phyloP scores from a whole-genome alignment of 371 early-diverging fungal species.

The Smittium mucronatum region DNA sequence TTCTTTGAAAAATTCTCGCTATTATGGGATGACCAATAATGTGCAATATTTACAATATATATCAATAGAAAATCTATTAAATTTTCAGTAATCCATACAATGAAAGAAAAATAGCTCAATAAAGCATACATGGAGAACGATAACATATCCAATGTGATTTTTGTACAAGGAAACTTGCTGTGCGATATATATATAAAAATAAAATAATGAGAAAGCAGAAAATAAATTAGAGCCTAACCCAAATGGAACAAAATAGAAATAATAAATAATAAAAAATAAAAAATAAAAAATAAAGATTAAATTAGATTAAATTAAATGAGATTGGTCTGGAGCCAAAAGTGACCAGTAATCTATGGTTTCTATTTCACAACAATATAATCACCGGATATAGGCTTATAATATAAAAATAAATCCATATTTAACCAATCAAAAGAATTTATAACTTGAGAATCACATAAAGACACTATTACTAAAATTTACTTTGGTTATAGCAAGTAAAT shows the following conservation, averaged over 20 bases:
- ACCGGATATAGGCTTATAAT: not conserved
- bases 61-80: not conserved
- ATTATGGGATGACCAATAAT: not conserved
- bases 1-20: not conserved
- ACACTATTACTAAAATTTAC: not conserved
- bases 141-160: not conserved
- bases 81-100: not conserved
- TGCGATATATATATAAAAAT: not conserved
- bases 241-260: not conserved
- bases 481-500: not conserved
- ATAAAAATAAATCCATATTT: not conserved
- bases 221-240: not conserved
- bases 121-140: not conserved
- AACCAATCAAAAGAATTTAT: not conserved
- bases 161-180: not conserved
- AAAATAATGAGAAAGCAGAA: not conserved
- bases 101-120: not conserved
- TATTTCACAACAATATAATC: not conserved
- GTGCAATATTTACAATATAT: not conserved
- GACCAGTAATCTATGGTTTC: not conserved
- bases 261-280: no score
- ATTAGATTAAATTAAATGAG: not conserved
- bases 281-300: not conserved
- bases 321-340: not conserved
- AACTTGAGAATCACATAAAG: not conserved